A percentile compares a stretch with the other conserved stretches of the same genome.
These are phyloP conservation scores for Erythrophleum ivorense DNA, from an alignment of 331 rosid genomes.

Conservation along the genomic window DNA sequence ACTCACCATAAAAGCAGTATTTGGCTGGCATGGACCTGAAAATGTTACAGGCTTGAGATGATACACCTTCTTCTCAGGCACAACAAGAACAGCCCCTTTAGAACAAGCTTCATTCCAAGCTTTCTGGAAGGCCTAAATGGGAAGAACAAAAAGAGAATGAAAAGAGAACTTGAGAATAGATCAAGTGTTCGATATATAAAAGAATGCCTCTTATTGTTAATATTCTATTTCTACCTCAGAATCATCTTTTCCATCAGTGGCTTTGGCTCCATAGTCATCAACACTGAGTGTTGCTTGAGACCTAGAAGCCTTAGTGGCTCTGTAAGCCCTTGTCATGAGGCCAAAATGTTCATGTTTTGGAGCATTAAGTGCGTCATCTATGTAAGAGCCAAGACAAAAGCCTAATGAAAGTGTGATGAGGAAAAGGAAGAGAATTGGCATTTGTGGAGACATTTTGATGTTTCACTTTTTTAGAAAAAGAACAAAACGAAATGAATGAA, in stretches of 20 bases:
- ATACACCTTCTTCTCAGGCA: constrained; percentile 58
- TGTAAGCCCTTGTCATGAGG: constrained; percentile 24
- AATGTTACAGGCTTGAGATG: constrained; percentile 73
- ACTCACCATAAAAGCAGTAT: constrained; percentile 64
- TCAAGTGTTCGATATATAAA: neutral
- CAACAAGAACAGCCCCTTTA: constrained; percentile 51
- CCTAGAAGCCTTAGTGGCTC: constrained; percentile 1
- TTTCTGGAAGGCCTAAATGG: constrained; percentile 63
- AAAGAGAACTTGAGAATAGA: neutral
- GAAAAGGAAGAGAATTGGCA: constrained; percentile 40
- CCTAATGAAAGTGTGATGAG: constrained; percentile 34
- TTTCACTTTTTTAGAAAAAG: constrained; percentile 16
- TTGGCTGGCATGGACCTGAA: constrained; percentile 82
- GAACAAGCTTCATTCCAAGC: constrained; percentile 88
- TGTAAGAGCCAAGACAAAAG: constrained; percentile 51
- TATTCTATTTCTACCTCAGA: constrained; percentile 50
- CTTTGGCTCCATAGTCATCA: constrained; percentile 67
- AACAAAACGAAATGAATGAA: constrained; percentile 28
- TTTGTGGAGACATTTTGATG: constrained; percentile 46
- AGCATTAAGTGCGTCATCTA: constrained; percentile 37
- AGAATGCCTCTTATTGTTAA: neutral
- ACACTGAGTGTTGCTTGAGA: constrained; percentile 49
- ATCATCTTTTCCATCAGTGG: constrained; percentile 61
- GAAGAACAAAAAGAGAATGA: neutral
- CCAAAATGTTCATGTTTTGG: constrained; percentile 34